These are phyloP conservation scores for Macrophomina pseudophaseolina DNA, from an alignment of 2,329 filamentous ascomycete species.

Conservation along the genomic window DNA sequence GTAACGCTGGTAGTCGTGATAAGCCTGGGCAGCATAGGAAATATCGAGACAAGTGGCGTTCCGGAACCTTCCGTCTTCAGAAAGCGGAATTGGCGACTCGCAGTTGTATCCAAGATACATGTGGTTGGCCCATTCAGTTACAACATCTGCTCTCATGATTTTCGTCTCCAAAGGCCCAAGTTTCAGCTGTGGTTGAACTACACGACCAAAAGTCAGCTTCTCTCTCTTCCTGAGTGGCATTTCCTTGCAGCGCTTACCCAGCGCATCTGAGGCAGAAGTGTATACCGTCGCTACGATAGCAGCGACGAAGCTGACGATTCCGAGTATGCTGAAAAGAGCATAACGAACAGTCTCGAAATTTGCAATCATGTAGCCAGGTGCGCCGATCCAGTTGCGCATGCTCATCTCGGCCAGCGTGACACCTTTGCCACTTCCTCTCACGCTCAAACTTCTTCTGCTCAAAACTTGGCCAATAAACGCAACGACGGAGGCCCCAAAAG, in stretches of 20 bases:
- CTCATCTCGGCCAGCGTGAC: constrained; percentile 77
- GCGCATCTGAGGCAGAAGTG: constrained; percentile 74
- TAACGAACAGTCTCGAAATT: constrained; percentile 70
- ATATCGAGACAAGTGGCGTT: constrained; percentile 69
- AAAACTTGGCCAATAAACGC: constrained; percentile 76
- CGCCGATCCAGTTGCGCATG: constrained; percentile 72
- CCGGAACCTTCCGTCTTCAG: constrained; percentile 47
- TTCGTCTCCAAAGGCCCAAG: constrained; percentile 58
- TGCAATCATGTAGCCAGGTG: constrained; percentile 73
- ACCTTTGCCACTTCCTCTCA: constrained; percentile 61
- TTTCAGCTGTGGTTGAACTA: constrained; percentile 72
- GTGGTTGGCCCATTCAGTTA: constrained; percentile 67
- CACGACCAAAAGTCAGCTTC: not conserved
- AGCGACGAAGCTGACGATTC: constrained; percentile 66
- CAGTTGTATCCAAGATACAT: constrained; percentile 63
- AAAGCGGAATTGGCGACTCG: constrained; percentile 61
- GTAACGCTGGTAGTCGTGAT: constrained; percentile 71
- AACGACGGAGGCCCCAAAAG: constrained; percentile 78
- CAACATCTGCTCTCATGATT: constrained; percentile 62
- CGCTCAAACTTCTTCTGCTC: constrained; percentile 67
- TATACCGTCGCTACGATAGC: constrained; percentile 73
- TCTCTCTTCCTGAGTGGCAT: not conserved
- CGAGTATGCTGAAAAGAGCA: constrained; percentile 67
- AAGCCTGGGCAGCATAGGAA: constrained; percentile 71
- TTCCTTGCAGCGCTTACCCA: constrained; percentile 49